Conservation (phyloP, 192 early-diverging fungal genomes). For the Podochytrium sp. region DNA sequence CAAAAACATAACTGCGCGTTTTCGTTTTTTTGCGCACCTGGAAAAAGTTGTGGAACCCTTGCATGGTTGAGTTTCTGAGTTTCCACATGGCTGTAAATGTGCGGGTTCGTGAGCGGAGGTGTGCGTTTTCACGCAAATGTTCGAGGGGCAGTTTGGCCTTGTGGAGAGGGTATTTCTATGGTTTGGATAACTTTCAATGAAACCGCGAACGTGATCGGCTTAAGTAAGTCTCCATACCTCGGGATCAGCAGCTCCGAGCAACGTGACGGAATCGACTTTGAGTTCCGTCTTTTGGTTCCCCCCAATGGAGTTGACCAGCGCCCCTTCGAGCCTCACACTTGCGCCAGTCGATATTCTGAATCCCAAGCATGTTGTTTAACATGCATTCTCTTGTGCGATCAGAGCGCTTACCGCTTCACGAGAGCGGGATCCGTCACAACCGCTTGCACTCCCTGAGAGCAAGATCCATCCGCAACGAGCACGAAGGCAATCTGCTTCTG, state of each 20-base stretch:
- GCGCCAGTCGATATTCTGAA: slow-evolving; percentile 60
- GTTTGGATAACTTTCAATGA: neutral
- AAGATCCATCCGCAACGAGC: slow-evolving; percentile 79
- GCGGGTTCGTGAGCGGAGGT: slow-evolving; percentile 76
- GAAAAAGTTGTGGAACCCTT: slow-evolving; percentile 77
- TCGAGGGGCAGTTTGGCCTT: slow-evolving; percentile 80
- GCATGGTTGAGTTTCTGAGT: slow-evolving; percentile 67
- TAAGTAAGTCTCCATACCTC: slow-evolving; percentile 49
- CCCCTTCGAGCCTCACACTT: slow-evolving; percentile 72
- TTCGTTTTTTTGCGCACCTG: slow-evolving; percentile 54
- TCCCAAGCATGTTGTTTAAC: neutral
- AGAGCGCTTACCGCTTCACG: slow-evolving; percentile 58
- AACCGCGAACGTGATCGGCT: neutral
- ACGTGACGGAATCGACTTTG: slow-evolving; percentile 50
- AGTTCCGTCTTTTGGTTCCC: slow-evolving; percentile 76
- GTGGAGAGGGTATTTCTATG: slow-evolving; percentile 79
- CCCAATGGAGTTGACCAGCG: slow-evolving; percentile 66
- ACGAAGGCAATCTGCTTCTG: slow-evolving; percentile 82
- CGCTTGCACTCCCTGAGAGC: slow-evolving; percentile 68
- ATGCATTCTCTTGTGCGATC: neutral
- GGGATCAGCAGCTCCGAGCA: slow-evolving; percentile 64
- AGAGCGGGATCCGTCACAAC: slow-evolving; percentile 54
- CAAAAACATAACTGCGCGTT: neutral
- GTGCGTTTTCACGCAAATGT: slow-evolving; percentile 75
- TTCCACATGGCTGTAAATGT: slow-evolving; percentile 75